A percentile compares a stretch with the other conserved stretches of the same genome.
Evolutionary conservation across 768 basidiomycete species (phyloP).

Genomic region (Calocybe indica): DNA sequence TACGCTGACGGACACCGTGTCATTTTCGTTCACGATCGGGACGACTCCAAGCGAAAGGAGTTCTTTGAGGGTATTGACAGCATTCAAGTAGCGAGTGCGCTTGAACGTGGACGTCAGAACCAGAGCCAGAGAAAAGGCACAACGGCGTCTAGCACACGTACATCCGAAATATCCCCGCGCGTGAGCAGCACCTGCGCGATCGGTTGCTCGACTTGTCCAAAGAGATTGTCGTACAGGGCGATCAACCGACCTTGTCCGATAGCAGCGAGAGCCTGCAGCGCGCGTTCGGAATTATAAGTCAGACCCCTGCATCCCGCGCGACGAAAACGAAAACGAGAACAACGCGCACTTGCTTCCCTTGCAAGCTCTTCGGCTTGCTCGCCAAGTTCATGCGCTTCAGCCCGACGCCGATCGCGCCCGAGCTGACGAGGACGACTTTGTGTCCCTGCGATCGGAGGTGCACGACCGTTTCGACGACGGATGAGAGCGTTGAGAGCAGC

Average conservation of each 20-base stretch:
- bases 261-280: constrained; percentile 80
- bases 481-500: constrained; percentile 83
- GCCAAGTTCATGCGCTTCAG: constrained; percentile 85
- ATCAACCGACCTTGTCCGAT: constrained; percentile 97
- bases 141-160: constrained; percentile 30
- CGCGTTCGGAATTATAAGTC: not conserved
- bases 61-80: constrained; percentile 92
- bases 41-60: constrained; percentile 91
- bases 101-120: constrained; percentile 25
- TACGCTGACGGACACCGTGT: constrained; percentile 96
- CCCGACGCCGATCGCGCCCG: constrained; percentile 97
- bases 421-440: constrained; percentile 92
- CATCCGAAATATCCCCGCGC: constrained; percentile 95
- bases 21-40: constrained; percentile 98
- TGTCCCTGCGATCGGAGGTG: constrained; percentile 76
- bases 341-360: constrained; percentile 78
- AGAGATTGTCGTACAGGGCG: constrained; percentile 95
- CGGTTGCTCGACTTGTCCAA: constrained; percentile 88
- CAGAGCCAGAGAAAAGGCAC: constrained; percentile 6
- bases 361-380: constrained; percentile 74
- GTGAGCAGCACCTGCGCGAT: constrained; percentile 95
- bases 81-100: constrained; percentile 95
- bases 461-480: constrained; percentile 87
- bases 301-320: not conserved
- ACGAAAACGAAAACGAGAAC: constrained; percentile 1